Evolutionary conservation across 2,329 filamentous ascomycete species (phyloP).

Genomic region (Blastomyces silverae): DNA sequence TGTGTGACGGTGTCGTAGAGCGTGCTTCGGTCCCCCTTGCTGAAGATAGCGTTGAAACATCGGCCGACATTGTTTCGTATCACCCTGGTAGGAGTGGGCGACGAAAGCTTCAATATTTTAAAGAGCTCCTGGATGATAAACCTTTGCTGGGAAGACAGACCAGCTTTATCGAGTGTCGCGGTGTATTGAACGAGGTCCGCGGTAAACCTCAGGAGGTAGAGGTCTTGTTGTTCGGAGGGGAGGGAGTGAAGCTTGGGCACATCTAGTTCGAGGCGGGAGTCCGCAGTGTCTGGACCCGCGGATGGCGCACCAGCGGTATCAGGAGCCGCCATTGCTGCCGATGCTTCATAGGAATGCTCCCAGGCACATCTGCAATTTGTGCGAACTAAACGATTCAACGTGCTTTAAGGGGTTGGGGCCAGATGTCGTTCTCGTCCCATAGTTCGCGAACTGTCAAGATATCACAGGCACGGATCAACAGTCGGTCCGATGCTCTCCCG

Average conservation of each 20-base stretch:
- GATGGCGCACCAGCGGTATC: conserved; percentile 29
- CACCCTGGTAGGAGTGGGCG: conserved; percentile 77
- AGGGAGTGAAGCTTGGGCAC: conserved; percentile 80
- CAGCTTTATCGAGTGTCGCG: conserved; percentile 62
- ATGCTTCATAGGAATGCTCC: conserved; percentile 8
- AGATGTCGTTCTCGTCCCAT: neutral
- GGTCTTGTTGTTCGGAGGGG: conserved; percentile 88
- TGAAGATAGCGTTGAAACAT: conserved; percentile 76
- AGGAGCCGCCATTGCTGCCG: conserved; percentile 36
- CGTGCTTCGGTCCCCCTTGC: conserved; percentile 78
- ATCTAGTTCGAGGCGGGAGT: conserved; percentile 62
- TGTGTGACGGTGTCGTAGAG: conserved; percentile 95
- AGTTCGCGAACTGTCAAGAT: neutral
- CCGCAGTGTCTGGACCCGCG: conserved; percentile 33
- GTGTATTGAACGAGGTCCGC: conserved; percentile 78
- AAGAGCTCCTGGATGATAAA: conserved; percentile 91
- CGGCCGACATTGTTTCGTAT: conserved; percentile 82
- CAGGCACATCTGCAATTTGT: neutral
- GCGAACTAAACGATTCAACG: neutral
- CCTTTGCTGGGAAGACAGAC: conserved; percentile 80
- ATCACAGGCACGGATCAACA: neutral
- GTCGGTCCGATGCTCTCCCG: neutral
- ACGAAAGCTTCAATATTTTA: conserved; percentile 75
- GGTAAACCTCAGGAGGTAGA: conserved; percentile 85
- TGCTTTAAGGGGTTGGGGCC: neutral